These are phyloP conservation scores for Cadophora sp. DNA, from an alignment of 2,329 filamentous ascomycete genomes.

Conservation along the genomic window DNA sequence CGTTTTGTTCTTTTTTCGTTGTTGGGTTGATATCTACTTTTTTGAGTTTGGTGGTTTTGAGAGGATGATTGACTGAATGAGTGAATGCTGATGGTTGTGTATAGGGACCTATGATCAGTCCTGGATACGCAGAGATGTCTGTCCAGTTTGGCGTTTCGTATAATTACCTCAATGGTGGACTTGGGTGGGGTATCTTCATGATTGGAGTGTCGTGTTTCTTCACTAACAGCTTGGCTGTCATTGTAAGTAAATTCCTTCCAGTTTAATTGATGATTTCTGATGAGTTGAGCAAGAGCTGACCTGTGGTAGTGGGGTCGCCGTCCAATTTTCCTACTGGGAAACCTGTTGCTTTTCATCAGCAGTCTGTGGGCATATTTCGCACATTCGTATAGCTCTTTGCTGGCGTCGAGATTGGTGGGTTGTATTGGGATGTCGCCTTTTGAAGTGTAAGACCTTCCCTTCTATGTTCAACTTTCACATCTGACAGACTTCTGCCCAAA, in stretches of 20 bases:
- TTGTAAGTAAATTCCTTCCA: not conserved
- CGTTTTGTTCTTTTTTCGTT: too few relatives aligned
- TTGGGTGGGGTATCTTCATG: conserved; percentile 45
- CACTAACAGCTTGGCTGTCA: conserved; percentile 28
- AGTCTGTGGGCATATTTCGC: conserved; percentile 31
- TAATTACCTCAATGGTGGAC: conserved; percentile 45
- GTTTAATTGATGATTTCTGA: not conserved
- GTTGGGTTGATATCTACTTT: too few relatives aligned
- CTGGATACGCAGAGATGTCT: conserved; percentile 46
- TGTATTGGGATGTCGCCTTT: conserved; percentile 37
- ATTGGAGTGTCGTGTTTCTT: conserved; percentile 43
- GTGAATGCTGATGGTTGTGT: too few relatives aligned
- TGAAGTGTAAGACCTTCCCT: conserved; percentile 42
- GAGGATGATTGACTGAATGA: too few relatives aligned
- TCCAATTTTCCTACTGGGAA: conserved; percentile 32
- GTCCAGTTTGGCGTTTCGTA: conserved; percentile 45
- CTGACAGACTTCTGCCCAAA: not conserved
- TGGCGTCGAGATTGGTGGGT: conserved; percentile 37
- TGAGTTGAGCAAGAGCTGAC: not conserved
- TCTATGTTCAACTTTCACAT: not conserved
- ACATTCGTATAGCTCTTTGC: conserved; percentile 31
- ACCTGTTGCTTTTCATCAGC: conserved; percentile 30
- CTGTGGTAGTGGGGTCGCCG: conserved; percentile 24
- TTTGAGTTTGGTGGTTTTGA: too few relatives aligned
- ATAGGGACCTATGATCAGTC: conserved; percentile 47